These are phyloP conservation scores for Scalesia atractyloides DNA, from an alignment of 129 eudicot genomes.

Conservation along the genomic window DNA sequence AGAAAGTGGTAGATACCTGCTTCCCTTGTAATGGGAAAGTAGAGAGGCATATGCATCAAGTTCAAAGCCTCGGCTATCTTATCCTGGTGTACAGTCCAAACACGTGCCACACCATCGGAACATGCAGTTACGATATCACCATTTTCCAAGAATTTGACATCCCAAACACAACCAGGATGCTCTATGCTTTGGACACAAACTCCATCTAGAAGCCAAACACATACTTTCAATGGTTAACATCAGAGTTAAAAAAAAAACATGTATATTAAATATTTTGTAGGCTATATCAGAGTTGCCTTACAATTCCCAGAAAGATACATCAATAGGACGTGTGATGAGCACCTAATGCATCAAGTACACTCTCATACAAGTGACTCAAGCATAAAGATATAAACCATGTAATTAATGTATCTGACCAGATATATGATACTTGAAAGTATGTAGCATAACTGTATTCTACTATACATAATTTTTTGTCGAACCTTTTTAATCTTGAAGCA, in stretches of 20 bases:
- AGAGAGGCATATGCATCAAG: conserved; percentile 59
- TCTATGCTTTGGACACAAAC: conserved; percentile 94
- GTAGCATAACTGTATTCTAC: neutral
- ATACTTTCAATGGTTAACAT: conserved; percentile 14
- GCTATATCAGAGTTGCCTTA: conserved; percentile 16
- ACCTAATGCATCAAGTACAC: conserved; percentile 16
- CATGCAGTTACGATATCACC: conserved; percentile 99
- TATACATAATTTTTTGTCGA: conserved; percentile 5
- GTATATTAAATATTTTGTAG: neutral
- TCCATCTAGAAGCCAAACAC: conserved; percentile 73
- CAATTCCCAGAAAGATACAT: conserved; percentile 10
- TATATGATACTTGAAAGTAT: conserved; percentile 9
- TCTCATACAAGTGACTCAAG: conserved; percentile 15
- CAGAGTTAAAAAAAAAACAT: conserved; percentile 3
- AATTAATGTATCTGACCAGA: conserved; percentile 6
- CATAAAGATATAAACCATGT: neutral
- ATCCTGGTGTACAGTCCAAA: conserved; percentile 76
- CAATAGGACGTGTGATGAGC: conserved; percentile 16
- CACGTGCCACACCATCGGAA: conserved; percentile 93
- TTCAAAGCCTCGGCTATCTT: conserved; percentile 64
- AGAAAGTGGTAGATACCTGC: conserved; percentile 55
- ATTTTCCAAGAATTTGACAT: conserved; percentile 88
- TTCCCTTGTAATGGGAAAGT: conserved; percentile 69
- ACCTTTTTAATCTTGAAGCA: conserved; percentile 16
- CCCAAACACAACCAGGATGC: conserved; percentile 99